Percentiles rank a stretch among this genome's conserved stretches.
phyloP scores from a whole-genome alignment of 768 basidiomycete genomes.

The Serendipita sp. region DNA sequence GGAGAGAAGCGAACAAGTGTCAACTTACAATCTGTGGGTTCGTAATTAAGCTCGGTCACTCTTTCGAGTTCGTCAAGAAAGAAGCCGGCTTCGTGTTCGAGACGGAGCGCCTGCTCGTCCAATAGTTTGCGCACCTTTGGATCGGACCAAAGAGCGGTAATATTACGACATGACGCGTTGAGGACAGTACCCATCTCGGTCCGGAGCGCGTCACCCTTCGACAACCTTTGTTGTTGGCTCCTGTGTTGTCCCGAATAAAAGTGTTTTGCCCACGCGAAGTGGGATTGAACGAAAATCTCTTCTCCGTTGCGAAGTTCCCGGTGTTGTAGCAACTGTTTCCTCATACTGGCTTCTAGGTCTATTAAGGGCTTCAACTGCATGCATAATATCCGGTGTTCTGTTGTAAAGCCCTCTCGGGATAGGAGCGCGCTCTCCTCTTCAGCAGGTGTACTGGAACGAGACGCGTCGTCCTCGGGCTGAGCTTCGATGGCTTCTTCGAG shows the following conservation, averaged over 20 bases:
- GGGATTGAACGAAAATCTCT: neutral
- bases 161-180: neutral
- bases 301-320: neutral
- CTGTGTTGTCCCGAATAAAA: neutral
- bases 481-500: neutral
- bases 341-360: neutral
- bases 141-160: conserved; percentile 10
- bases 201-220: neutral
- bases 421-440: neutral
- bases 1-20: neutral
- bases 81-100: conserved; percentile 11
- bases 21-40: conserved; percentile 10
- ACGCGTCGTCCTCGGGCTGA: neutral
- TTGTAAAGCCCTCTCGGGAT: neutral
- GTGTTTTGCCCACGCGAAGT: conserved; percentile 1
- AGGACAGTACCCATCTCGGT: neutral
- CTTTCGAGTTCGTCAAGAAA: conserved; percentile 12
- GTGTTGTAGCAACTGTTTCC: neutral
- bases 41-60: conserved; percentile 8
- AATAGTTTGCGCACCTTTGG: conserved; percentile 8
- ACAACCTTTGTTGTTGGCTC: neutral
- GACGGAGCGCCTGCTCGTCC: conserved; percentile 6
- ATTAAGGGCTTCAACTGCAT: neutral
- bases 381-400: neutral
- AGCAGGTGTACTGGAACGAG: neutral